Evolutionary conservation across 352 stramenopile genomes (phyloP).

Genomic region (Globisporangium recalcitrans): DNA sequence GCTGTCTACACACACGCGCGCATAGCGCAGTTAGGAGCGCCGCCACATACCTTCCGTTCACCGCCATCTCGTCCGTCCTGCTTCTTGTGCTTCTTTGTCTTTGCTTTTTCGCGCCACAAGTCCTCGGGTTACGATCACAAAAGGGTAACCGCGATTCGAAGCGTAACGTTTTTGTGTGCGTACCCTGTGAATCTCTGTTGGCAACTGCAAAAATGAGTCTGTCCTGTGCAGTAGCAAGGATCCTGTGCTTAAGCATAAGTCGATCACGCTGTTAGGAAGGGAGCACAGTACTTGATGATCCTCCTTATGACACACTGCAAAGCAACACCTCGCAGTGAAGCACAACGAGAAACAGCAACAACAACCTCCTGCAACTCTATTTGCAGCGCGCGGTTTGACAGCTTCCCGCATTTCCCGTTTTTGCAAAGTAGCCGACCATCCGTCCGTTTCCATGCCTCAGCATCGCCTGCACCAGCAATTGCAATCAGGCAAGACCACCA

Average conservation of each 20-base stretch:
- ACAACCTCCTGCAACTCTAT: too few species aligned
- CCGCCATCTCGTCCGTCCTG: background rate
- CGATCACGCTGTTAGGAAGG: too few species aligned
- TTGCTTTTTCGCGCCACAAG: conserved; percentile 16
- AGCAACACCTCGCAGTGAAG: too few species aligned
- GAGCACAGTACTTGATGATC: too few species aligned
- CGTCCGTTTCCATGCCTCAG: background rate
- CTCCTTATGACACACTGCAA: too few species aligned
- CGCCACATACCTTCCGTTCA: conserved; percentile 7
- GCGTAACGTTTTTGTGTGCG: too few species aligned
- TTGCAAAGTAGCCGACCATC: background rate
- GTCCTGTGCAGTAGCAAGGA: too few species aligned
- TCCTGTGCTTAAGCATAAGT: too few species aligned
- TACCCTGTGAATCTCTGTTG: too few species aligned
- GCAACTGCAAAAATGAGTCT: too few species aligned
- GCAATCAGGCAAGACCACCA: background rate
- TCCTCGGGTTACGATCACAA: conserved; percentile 1
- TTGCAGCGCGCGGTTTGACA: background rate
- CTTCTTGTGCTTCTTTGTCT: background rate
- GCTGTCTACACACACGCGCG: background rate
- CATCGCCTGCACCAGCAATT: background rate
- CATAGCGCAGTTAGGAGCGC: background rate
- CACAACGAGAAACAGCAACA: too few species aligned
- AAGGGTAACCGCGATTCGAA: too few species aligned
- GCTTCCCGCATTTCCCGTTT: background rate